Evolutionary conservation across 345 rosid genomes (phyloP).

Genomic region (Psidium friedrichsthalianum): DNA sequence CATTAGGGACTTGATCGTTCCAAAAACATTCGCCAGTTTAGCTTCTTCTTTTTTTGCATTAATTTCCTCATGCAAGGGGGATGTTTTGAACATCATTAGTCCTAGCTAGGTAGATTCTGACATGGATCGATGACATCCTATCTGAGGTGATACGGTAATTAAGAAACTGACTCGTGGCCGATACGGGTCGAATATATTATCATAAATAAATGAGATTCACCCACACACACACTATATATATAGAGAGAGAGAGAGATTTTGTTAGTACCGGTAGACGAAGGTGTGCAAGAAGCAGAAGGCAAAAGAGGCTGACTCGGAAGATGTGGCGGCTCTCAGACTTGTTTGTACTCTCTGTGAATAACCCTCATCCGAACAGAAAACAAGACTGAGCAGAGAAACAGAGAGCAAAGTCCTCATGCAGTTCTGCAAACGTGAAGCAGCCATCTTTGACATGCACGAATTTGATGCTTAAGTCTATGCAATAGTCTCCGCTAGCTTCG

Average conservation of each 20-base stretch:
- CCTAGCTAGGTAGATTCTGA: not conserved
- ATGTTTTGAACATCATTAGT: not conserved
- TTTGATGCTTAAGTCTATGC: not conserved
- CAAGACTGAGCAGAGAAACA: not conserved
- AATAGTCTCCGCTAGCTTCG: not conserved
- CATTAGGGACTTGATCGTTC: not conserved
- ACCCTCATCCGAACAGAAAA: not conserved
- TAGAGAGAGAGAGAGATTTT: not conserved
- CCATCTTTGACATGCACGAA: not conserved
- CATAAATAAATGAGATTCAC: not conserved
- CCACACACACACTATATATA: not conserved
- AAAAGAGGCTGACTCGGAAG: not conserved
- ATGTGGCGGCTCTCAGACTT: not conserved
- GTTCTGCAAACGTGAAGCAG: not conserved
- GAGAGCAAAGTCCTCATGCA: not conserved
- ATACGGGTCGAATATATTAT: too few relatives aligned
- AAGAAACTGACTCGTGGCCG: not conserved
- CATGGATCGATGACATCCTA: not conserved
- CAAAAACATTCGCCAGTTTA: not conserved
- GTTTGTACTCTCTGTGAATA: not conserved
- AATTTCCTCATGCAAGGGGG: not conserved
- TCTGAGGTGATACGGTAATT: not conserved
- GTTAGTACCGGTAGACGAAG: not conserved
- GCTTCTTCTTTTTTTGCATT: not conserved
- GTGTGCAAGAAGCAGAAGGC: not conserved